Base-by-base conservation (phyloP, 176 grass and related monocot genomes). In the Triticum turgidum region DNA sequence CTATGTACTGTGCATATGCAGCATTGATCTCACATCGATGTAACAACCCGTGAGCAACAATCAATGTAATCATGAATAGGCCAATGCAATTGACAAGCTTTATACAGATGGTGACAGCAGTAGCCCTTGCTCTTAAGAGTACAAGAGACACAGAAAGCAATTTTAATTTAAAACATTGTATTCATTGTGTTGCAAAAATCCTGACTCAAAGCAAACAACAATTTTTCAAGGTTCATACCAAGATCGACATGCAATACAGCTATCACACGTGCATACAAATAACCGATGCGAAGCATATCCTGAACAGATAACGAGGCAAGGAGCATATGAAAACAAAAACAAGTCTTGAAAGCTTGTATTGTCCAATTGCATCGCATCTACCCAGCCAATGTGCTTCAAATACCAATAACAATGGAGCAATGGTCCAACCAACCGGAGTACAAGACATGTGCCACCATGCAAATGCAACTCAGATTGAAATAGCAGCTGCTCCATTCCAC, bases 401-500 rank as follows among this genome's bases (percentile, higher is more conserved):
- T 65, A 78, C 69, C 24, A 81, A 45, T 13, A 76, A 24, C 45
- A 44, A 76, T 61, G 41, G 24, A 69, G 34, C 77, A 81, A 47
- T 70, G 54, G 17, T 73, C 81, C 69, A 39, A 61, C 62, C 29
- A 87, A 58, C 32, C 73, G 7, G 24, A 29, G 30, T 47, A 73
- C 20, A 38, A 37, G 37, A n/a, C 29, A 84, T 54, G 41, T 20
- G 67, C 58, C 61, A 54, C 15, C 80, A 56, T 47, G 85, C 80
- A 80, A 83, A 79, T 61, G 66, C 56, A 79, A 73, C 59, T 18
- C 75, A 66, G 56, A 65, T n/a, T 42, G 24, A 10, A 52, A 33
- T 44, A 73, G 7, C 27, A 42, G 75, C 45, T 74, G 68, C 59
- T 87, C 61, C 84, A 80, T 76, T 80, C 68, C 76, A 76, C 66